Conservation (phyloP, 345 rosid species). For the Pseudoturritis turrita region DNA sequence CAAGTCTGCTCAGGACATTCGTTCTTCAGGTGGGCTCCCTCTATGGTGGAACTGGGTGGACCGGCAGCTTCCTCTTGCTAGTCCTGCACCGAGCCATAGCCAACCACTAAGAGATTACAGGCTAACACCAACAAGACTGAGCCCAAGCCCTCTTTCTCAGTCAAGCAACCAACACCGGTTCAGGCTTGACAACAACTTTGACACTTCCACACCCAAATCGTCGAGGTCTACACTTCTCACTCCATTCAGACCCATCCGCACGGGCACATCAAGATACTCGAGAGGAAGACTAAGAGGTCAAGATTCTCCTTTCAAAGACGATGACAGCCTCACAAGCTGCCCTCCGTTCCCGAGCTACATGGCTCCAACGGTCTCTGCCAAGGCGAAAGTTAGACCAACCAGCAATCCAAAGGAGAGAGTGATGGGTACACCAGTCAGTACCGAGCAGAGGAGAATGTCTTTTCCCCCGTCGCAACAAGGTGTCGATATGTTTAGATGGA, state of each 20-base stretch:
- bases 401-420: slow-evolving; percentile 79
- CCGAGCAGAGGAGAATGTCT: slow-evolving; percentile 72
- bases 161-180: slow-evolving; percentile 40
- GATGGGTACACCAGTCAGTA: slow-evolving; percentile 59
- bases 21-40: slow-evolving; percentile 53
- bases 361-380: slow-evolving; percentile 82
- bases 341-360: slow-evolving; percentile 95
- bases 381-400: slow-evolving; percentile 70
- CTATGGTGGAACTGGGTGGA: slow-evolving; percentile 99
- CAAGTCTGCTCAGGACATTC: slow-evolving; percentile 40
- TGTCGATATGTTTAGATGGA: slow-evolving; percentile 67
- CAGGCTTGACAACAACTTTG: slow-evolving; percentile 36
- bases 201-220: slow-evolving; percentile 41
- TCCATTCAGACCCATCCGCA: slow-evolving; percentile 42
- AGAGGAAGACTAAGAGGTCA: slow-evolving; percentile 56
- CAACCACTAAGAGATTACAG: slow-evolving; percentile 25
- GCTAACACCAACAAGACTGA: slow-evolving; percentile 40
- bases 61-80: slow-evolving; percentile 53
- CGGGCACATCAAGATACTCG: slow-evolving; percentile 57
- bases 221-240: slow-evolving; percentile 51
- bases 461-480: slow-evolving; percentile 54
- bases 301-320: slow-evolving; percentile 69
- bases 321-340: slow-evolving; percentile 91
- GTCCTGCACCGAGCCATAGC: slow-evolving; percentile 42
- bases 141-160: slow-evolving; percentile 58